These are phyloP conservation scores for Diplodia sapinea DNA, from an alignment of 2,329 filamentous ascomycete genomes.

Conservation along the genomic window DNA sequence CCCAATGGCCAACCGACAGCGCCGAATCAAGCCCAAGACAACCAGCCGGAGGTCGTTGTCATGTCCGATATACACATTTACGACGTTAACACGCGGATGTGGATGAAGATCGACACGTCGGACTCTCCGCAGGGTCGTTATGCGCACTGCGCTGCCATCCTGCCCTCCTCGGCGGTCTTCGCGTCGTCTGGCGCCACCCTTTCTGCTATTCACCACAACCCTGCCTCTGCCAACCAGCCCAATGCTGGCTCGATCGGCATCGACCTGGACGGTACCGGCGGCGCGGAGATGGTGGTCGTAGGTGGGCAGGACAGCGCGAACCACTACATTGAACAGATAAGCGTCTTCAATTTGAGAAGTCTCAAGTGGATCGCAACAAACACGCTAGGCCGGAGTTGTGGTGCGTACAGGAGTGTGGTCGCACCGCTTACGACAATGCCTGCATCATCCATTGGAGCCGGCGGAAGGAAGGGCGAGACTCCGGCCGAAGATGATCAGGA, in stretches of 20 bases:
- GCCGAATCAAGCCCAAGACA: slow-evolving; percentile 59
- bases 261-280: slow-evolving; percentile 86
- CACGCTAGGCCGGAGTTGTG: slow-evolving; percentile 86
- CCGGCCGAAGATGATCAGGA: slow-evolving; percentile 39
- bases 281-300: slow-evolving; percentile 96
- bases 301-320: slow-evolving; percentile 97
- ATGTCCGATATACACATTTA: slow-evolving; percentile 99
- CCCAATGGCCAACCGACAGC: slow-evolving; percentile 46
- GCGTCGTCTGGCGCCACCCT: slow-evolving; percentile 82
- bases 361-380: slow-evolving; percentile 95
- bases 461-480: slow-evolving; percentile 45
- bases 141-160: slow-evolving; percentile 91
- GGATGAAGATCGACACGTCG: slow-evolving; percentile 81
- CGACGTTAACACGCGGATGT: slow-evolving; percentile 79
- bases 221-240: slow-evolving; percentile 72
- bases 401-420: slow-evolving; percentile 94
- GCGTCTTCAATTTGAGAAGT: slow-evolving; percentile 94
- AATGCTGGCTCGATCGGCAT: slow-evolving; percentile 89
- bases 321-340: slow-evolving; percentile 98
- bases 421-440: slow-evolving; percentile 75
- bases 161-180: slow-evolving; percentile 87
- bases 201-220: slow-evolving; percentile 89
- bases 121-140: slow-evolving; percentile 93
- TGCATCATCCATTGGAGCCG: slow-evolving; percentile 69
- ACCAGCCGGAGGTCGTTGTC: slow-evolving; percentile 85